Base-by-base conservation (phyloP, 2,329 filamentous ascomycete genomes). In the Helminthosporium solani region DNA sequence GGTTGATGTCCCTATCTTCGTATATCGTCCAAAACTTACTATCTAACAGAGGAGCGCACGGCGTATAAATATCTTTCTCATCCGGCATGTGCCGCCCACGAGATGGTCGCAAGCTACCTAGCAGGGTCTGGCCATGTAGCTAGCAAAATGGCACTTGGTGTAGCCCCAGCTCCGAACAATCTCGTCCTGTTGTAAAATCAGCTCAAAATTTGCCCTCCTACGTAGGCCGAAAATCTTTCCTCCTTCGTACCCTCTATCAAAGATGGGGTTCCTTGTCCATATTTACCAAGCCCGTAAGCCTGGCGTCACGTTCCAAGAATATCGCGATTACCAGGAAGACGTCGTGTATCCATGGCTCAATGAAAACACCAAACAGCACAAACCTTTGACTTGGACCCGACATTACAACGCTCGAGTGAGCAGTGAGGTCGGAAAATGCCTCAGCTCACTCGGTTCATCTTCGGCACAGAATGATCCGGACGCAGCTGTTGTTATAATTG, bases 251-350 rank as follows among this genome's bases (percentile, higher is more conserved):
- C 11, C 15, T 18, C 15, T 19, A 19, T 15, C 15, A 8, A 21
- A 16, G 4, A 35, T 35, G 33, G 3, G 9, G 5, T 35, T 19
- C 33, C 3, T 35, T 14, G 15, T 35, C n/a, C 15, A 43, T 21
- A 20, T 47, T 11, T 52, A 48, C 34, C 21, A 39, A 23, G 33
- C 38, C 27, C 44, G 49, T 31, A 48, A 48, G 30, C 36, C 37
- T 15, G 27, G 30, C 4, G 7, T 46, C 5, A 37, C 49, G 6
- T 25, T 27, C 4, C 23, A 16, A 16, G 34, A 49, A 16, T 52
- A 49, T 34, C 33, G 30, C 20, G 27, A 49, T 19, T 21, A 31
- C 25, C 40, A 30, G 34, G 49, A 52, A 38, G 36, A 43, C 14
- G 21, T 6, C 19, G 38, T 41, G 16, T 33, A 49, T n/a, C 46